Percentiles rank a stretch among this genome's conserved stretches.
Evolutionary conservation across 257 asterid species (phyloP).

Genomic region (Voacanga thouarsii): DNA sequence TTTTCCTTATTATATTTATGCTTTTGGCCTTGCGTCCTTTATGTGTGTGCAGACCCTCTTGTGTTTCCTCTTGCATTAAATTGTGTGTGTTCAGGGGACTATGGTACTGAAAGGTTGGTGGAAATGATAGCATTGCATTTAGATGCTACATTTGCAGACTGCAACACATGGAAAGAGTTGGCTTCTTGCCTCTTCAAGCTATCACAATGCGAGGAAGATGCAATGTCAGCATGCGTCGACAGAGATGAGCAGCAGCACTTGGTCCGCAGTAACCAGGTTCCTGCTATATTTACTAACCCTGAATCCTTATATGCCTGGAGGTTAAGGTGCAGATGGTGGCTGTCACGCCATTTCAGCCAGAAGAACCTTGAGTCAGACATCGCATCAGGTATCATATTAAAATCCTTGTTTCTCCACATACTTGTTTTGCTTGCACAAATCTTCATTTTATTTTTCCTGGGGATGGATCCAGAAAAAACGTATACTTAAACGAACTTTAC

Average conservation of each 20-base stretch:
- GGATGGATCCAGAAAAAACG: background rate
- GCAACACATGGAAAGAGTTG: slow-evolving; percentile 65
- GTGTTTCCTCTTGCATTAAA: background rate
- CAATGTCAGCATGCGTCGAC: slow-evolving; percentile 45
- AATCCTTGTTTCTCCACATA: background rate
- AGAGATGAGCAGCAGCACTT: slow-evolving; percentile 25
- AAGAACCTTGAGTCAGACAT: slow-evolving; percentile 46
- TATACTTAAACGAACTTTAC: background rate
- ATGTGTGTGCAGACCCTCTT: background rate
- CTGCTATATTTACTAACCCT: slow-evolving; percentile 44
- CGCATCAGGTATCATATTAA: slow-evolving; percentile 52
- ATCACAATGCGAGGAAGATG: slow-evolving; percentile 60
- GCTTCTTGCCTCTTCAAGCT: slow-evolving; percentile 65
- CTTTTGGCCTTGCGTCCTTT: background rate
- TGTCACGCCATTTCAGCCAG: slow-evolving; percentile 59
- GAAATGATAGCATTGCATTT: slow-evolving; percentile 83
- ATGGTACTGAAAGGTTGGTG: slow-evolving; percentile 51
- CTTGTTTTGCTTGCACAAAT: background rate
- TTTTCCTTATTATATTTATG: background rate
- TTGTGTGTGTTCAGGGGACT: slow-evolving; percentile 48
- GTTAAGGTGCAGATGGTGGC: slow-evolving; percentile 89
- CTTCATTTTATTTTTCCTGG: background rate
- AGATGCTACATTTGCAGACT: slow-evolving; percentile 57
- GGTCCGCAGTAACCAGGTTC: slow-evolving; percentile 37
- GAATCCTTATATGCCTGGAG: slow-evolving; percentile 57